Base-by-base conservation (phyloP, 371 early-diverging fungal species). In the Lichtheimia ramosa region DNA sequence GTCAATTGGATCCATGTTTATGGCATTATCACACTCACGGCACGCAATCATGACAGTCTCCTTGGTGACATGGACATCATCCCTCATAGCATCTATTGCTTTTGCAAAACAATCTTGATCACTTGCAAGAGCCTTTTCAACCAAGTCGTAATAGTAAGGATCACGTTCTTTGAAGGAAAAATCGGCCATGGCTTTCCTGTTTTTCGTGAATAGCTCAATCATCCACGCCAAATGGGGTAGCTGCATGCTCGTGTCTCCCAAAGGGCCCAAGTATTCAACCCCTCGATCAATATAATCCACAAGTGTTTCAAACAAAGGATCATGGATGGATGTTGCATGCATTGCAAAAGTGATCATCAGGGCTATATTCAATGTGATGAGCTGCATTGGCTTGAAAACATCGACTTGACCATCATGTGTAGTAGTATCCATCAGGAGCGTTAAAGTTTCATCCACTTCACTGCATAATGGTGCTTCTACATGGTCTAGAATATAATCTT, bases 171-270 rank as follows among this genome's bases (percentile, higher is more conserved):
- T 39, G 16, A 53, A 27, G 7, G 54, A 24, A 43, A 63, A 53
- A 2, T 53, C n/a, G 1, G 40, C 18, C 28, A 55, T 58, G 5
- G 43, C 43, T 5, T 34, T 5, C 34, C 10, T 10, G 10, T 34
- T 34, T 34, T 34, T 6, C 10, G 34, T 34, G 34, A 34, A 6
- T 8, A 34, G 34, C 6, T 34, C 34, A 2, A 34, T 34, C 10
- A 34, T 34, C 34, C 34, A 8, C 34, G 34, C 34, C 34, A 34
- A 34, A 34, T 34, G 34, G 3, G 68, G 68, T 10, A 68, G 23
- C 25, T 57, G 61, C 8, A 58, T 48, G 13, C 58, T 28, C 2
- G 63, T 27, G n/a, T 68, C 68, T 2, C 58, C 21, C 14, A 28
- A 21, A 10, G 50, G 13, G n/a, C 54, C 34, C 12, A 51, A 54